A percentile compares a stretch with the other conserved stretches of the same genome.
Evolutionary conservation across 192 early-diverging fungal genomes (phyloP).

Genomic region (Radiomyces spectabilis): DNA sequence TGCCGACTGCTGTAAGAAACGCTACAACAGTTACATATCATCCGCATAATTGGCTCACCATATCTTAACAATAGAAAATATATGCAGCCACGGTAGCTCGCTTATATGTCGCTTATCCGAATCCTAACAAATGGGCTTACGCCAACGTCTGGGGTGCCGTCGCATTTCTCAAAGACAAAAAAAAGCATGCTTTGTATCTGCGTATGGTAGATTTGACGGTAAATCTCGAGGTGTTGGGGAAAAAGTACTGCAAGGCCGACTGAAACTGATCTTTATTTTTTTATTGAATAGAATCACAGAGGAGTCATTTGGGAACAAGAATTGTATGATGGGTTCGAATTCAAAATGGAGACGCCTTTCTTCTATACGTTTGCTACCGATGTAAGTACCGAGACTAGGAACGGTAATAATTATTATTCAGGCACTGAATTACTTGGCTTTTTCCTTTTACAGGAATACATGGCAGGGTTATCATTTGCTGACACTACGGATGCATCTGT

Average conservation of each 20-base stretch:
- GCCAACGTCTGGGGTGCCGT: conserved; percentile 60
- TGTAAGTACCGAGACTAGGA: no score
- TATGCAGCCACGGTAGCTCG: conserved; percentile 65
- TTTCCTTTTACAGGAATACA: no score
- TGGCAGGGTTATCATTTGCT: conserved; percentile 67
- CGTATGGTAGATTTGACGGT: conserved; percentile 60
- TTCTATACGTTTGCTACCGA: conserved; percentile 67
- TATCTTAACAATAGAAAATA: no score
- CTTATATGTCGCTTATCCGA: conserved; percentile 66
- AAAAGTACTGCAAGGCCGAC: no score
- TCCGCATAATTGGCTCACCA: neutral
- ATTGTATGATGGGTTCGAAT: conserved; percentile 63
- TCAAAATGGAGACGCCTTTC: conserved; percentile 47
- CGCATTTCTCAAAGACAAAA: conserved; percentile 53
- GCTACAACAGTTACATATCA: neutral
- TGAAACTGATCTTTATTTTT: neutral
- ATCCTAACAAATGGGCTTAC: conserved; percentile 55
- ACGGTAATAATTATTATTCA: no score
- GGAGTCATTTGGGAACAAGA: conserved; percentile 73
- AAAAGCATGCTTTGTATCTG: conserved; percentile 52
- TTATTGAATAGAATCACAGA: conserved; percentile 27
- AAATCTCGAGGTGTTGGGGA: neutral
- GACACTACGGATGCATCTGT: conserved; percentile 56
- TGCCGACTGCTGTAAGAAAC: conserved; percentile 3
- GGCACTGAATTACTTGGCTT: no score